Conservation (phyloP, 73 alveolate species). For the Symbiodinium natans region DNA sequence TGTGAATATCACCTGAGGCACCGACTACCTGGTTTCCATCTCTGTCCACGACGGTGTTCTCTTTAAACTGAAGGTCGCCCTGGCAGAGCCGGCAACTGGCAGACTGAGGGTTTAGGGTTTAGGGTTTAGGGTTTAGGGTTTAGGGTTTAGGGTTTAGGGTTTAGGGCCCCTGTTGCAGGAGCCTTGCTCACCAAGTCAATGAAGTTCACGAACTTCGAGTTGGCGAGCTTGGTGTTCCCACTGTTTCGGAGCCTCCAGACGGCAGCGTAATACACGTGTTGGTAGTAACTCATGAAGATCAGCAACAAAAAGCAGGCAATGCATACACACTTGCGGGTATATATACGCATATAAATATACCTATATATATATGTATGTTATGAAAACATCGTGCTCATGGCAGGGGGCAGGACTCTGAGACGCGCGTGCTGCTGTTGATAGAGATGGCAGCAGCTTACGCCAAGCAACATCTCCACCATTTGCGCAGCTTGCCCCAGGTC, state of each 20-base stretch:
- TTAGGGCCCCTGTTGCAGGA: neutral
- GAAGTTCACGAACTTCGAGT: slow-evolving; percentile 46
- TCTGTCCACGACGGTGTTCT: slow-evolving; percentile 63
- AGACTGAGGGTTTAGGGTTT: no score
- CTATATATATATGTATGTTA: no score
- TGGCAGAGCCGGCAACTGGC: neutral
- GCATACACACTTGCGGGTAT: no score
- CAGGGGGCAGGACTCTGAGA: no score
- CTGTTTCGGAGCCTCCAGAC: slow-evolving; percentile 64
- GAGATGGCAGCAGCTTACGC: neutral
- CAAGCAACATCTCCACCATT: slow-evolving; percentile 59
- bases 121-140: no score
- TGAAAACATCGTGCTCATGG: no score
- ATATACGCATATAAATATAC: no score
- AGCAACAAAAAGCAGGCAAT: no score
- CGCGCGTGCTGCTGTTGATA: neutral
- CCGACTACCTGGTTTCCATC: slow-evolving; percentile 51
- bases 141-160: no score
- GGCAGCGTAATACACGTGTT: no score
- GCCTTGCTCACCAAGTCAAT: slow-evolving; percentile 87
- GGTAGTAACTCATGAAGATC: no score
- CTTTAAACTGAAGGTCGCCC: slow-evolving; percentile 81
- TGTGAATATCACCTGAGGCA: slow-evolving; percentile 3
- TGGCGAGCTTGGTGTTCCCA: slow-evolving; percentile 78
- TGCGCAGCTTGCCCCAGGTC: slow-evolving; percentile 82